Evolutionary conservation across 2,329 filamentous ascomycete species (phyloP), one percentile per base, ranked within the genome.

Genomic region (Paecilomyces dactylethromorphus): DNA sequence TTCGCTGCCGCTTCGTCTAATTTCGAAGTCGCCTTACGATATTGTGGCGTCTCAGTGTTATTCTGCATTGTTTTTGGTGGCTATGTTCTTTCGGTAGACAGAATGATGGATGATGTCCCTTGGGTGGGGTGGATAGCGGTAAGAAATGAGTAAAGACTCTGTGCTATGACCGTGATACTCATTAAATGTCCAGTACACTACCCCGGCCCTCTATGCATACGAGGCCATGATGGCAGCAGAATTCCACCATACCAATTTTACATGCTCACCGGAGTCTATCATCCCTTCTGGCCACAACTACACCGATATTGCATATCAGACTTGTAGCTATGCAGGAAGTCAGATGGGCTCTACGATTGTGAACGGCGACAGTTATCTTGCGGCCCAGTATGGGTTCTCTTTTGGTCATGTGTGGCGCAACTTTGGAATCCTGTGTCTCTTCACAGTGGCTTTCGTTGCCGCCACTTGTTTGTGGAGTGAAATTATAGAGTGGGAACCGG

Each of bases 391-490:
- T 70, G 75, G 80, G 52, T 87, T 87, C 62, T 79, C 79, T 0
- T 76, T 84, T n/a, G 74, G 73, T 26, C 79, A 88, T 65, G 71
- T 88, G 0, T 88, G 86, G 79, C 85, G 90, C 3, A 92, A 93
- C 69, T 91, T 90, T 66, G 90, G 88, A 32, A 86, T 92, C 68
- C 83, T 95, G 12, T 64, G 87, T 11, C 74, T 93, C 31, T 93
- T 90, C 0, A 82, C 88, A 3, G 64, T 89, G 21, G 88, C 87
- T 0, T 86, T 87, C n/a, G 90, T 95, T 66, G 65, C 83, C 1
- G 81, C 92, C 65, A 82, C 81, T 15, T 89, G 90, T 67, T 78
- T 81, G 18, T 75, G 78, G 1, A 76, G 77, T 13, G 88, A 85
- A 6, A 87, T 86, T 18, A 88, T 87, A 56, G 87, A 86, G 1